These are phyloP conservation scores for Avena eriantha DNA, from an alignment of 176 grass and related monocot species.

Conservation along the genomic window DNA sequence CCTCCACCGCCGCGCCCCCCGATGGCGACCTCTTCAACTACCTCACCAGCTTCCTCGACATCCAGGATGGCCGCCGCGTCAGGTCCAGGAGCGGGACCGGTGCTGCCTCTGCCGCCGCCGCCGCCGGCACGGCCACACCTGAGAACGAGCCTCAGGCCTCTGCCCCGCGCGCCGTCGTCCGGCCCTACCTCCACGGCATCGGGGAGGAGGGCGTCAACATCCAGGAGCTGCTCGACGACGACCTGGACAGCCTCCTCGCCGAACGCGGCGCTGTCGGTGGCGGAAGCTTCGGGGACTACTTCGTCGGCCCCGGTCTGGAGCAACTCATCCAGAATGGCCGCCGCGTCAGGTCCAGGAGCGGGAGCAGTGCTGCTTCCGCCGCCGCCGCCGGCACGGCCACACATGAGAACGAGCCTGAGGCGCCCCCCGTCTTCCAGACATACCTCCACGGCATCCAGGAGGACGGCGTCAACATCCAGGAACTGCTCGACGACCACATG, in stretches of 20 bases:
- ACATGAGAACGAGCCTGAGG: slow-evolving; percentile 56
- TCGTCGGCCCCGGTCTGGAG: slow-evolving; percentile 86
- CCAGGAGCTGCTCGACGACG: slow-evolving; percentile 70
- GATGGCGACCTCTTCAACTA: slow-evolving; percentile 45
- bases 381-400: slow-evolving; percentile 36
- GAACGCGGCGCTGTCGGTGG: slow-evolving; percentile 45
- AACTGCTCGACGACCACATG: slow-evolving; percentile 63
- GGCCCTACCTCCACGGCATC: slow-evolving; percentile 69
- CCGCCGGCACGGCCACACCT: slow-evolving; percentile 35
- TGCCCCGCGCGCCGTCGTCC: slow-evolving; percentile 49
- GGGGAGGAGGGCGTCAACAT: slow-evolving; percentile 71
- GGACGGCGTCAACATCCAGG: slow-evolving; percentile 71
- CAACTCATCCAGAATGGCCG: slow-evolving; percentile 48
- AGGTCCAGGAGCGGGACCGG: slow-evolving; percentile 41
- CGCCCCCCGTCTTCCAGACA: slow-evolving; percentile 62
- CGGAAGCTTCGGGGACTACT: slow-evolving; percentile 84
- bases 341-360: slow-evolving; percentile 26
- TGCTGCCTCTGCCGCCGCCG: slow-evolving; percentile 3
- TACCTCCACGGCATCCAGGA: slow-evolving; percentile 67
- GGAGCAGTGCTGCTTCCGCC: slow-evolving; percentile 33
- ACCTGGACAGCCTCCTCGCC: slow-evolving; percentile 17
- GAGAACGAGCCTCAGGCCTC: slow-evolving; percentile 67
- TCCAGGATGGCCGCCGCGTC: background rate
- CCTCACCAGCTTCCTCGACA: slow-evolving; percentile 47
- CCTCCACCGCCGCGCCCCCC: slow-evolving; percentile 44